Conservation (phyloP, 495 filamentous ascomycete genomes). For the Aspergillus leporis region DNA sequence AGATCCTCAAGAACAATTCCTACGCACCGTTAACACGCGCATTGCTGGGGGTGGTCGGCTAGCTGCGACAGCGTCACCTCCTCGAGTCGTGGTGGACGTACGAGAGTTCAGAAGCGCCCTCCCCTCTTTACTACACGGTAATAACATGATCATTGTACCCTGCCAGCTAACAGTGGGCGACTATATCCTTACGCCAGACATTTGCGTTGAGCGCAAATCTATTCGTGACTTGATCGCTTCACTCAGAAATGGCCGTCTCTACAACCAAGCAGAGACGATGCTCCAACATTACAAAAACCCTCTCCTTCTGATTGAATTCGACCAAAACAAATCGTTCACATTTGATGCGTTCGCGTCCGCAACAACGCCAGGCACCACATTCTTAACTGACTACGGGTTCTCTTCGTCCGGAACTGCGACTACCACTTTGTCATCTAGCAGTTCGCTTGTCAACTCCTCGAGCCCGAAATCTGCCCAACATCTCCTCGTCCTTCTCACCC, state of each 20-base stretch:
- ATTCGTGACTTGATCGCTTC: slow-evolving; percentile 88
- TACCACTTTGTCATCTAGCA: slow-evolving; percentile 47
- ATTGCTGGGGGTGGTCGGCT: slow-evolving; percentile 92
- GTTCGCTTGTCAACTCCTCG: slow-evolving; percentile 42
- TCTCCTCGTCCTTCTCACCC: slow-evolving; percentile 87
- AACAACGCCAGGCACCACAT: slow-evolving; percentile 35
- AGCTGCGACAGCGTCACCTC: slow-evolving; percentile 86
- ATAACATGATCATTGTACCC: slow-evolving; percentile 80
- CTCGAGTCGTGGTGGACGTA: slow-evolving; percentile 90
- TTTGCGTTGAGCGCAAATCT: slow-evolving; percentile 93
- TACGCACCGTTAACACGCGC: slow-evolving; percentile 93
- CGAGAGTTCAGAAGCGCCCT: slow-evolving; percentile 94
- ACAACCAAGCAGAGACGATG: slow-evolving; percentile 92
- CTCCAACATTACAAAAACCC: slow-evolving; percentile 86
- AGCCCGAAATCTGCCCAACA: slow-evolving; percentile 77
- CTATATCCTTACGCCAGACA: slow-evolving; percentile 86
- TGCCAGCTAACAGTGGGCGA: slow-evolving; percentile 97
- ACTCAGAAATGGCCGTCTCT: slow-evolving; percentile 87
- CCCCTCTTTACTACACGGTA: slow-evolving; percentile 86
- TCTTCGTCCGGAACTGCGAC: slow-evolving; percentile 60
- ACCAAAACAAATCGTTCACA: slow-evolving; percentile 95
- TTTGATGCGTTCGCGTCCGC: slow-evolving; percentile 80
- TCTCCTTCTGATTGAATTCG: slow-evolving; percentile 95
- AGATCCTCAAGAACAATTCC: slow-evolving; percentile 88
- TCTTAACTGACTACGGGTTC: slow-evolving; percentile 61